Conservation (phyloP, 305 asterid genomes). For the Fraxinus sp. region DNA sequence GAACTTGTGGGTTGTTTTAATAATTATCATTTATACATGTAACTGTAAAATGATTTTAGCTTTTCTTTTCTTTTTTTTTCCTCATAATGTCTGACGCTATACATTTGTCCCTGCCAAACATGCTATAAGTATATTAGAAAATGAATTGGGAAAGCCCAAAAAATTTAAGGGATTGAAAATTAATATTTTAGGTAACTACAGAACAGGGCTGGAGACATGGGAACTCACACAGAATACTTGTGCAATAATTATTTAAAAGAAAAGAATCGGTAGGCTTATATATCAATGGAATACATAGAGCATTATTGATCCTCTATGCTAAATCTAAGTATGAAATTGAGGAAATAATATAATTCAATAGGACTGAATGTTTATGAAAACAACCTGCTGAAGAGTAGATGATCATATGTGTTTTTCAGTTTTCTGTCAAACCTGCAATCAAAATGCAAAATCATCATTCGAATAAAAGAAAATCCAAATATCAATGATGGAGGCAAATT, state of each 20-base stretch:
- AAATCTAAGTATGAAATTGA: neutral
- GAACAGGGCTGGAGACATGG: neutral
- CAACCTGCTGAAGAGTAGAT: conserved; percentile 95
- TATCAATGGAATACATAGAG: neutral
- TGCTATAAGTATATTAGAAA: neutral
- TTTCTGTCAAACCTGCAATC: conserved; percentile 91
- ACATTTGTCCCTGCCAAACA: neutral
- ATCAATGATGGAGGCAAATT: neutral
- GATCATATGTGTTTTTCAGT: conserved; percentile 85
- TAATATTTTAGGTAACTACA: neutral
- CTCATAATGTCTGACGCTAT: neutral
- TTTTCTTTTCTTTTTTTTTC: neutral
- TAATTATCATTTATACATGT: neutral
- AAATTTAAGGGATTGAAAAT: neutral
- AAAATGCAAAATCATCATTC: conserved; percentile 1
- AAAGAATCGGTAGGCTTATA: neutral
- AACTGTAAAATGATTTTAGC: neutral
- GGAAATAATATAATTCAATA: neutral
- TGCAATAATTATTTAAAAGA: neutral
- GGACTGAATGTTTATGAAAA: conserved; percentile 2
- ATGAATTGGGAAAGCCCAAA: neutral
- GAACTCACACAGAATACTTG: neutral
- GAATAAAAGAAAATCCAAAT: neutral
- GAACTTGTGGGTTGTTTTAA: neutral
- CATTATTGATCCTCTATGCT: neutral